Evolutionary conservation across 1,284 basidiomycete species (phyloP).

Genomic region (Leccinum subfulvum): DNA sequence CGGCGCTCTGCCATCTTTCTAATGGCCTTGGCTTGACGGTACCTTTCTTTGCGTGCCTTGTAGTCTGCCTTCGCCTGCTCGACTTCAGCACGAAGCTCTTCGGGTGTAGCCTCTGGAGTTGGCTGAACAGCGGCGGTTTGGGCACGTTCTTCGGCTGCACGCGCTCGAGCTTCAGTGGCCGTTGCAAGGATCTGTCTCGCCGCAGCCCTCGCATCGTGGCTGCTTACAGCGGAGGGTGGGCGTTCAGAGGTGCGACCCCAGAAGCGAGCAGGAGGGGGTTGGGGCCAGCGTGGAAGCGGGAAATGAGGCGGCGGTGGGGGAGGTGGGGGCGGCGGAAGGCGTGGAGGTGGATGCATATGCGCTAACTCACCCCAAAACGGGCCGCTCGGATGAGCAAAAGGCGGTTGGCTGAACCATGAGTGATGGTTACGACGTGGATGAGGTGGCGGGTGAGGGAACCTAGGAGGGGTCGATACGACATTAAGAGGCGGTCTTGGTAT

Average conservation of each 20-base stretch:
- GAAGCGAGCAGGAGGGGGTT: conserved; percentile 28
- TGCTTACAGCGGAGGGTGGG: neutral
- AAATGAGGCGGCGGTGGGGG: conserved; percentile 16
- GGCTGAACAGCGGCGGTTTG: conserved; percentile 2
- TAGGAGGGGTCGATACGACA: conserved; percentile 3
- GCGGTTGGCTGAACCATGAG: conserved; percentile 26
- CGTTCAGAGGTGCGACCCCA: conserved; percentile 19
- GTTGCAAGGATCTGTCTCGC: conserved; percentile 17
- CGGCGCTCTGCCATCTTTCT: conserved; percentile 40
- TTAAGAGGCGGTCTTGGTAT: conserved; percentile 4
- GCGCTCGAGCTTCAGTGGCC: conserved; percentile 16
- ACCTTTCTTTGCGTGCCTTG: conserved; percentile 66
- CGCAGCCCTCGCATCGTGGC: conserved; percentile 9
- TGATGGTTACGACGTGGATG: conserved; percentile 22
- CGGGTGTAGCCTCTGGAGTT: conserved; percentile 23
- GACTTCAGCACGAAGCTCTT: conserved; percentile 56
- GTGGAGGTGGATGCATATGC: conserved; percentile 5
- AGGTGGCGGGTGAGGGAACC: conserved; percentile 12
- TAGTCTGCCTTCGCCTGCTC: conserved; percentile 68
- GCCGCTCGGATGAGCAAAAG: conserved; percentile 6
- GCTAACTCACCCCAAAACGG: conserved; percentile 16
- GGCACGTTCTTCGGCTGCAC: conserved; percentile 5
- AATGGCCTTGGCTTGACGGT: conserved; percentile 55
- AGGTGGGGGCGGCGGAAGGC: conserved; percentile 21
- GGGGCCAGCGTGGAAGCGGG: conserved; percentile 22